Percentiles rank a stretch among this genome's conserved stretches.
Conservation (phyloP, 768 basidiomycete species). For the Tulasnella calospora region DNA sequence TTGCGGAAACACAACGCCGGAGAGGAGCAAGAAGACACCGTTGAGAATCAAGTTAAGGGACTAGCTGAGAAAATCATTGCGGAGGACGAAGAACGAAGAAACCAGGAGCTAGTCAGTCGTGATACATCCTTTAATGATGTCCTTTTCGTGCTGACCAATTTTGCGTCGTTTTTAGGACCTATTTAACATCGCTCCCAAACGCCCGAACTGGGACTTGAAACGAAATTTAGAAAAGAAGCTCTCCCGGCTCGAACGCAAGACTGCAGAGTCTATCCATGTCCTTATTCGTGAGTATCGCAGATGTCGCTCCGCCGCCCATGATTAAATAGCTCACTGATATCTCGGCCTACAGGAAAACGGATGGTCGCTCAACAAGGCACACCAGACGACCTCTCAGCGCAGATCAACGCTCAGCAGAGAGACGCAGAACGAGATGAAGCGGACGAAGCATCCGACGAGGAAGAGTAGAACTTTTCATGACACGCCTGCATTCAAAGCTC, state of each 20-base stretch:
- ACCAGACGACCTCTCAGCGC: slow-evolving; percentile 67
- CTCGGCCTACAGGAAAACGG: slow-evolving; percentile 55
- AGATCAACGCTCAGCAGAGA: slow-evolving; percentile 69
- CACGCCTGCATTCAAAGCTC: not conserved
- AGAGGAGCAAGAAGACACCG: slow-evolving; percentile 68
- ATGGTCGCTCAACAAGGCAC: slow-evolving; percentile 54
- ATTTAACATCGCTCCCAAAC: slow-evolving; percentile 95
- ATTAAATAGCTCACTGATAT: not conserved
- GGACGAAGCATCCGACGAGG: slow-evolving; percentile 45
- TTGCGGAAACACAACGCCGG: slow-evolving; percentile 57
- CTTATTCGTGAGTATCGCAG: slow-evolving; percentile 71
- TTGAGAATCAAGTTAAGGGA: slow-evolving; percentile 80
- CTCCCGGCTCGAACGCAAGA: slow-evolving; percentile 81
- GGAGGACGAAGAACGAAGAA: slow-evolving; percentile 79
- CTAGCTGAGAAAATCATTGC: slow-evolving; percentile 77
- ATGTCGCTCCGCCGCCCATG: not conserved
- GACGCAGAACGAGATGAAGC: slow-evolving; percentile 13
- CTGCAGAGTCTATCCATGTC: slow-evolving; percentile 86
- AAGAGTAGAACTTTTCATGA: slow-evolving; percentile 38
- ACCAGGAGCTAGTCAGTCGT: slow-evolving; percentile 74
- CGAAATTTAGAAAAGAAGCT: slow-evolving; percentile 89
- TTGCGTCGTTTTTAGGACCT: slow-evolving; percentile 55
- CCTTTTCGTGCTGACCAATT: not conserved
- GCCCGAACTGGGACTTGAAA: slow-evolving; percentile 94
- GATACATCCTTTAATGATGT: not conserved